Conservation (phyloP, 2,329 filamentous ascomycete species). For the Nothophoma quercina region DNA sequence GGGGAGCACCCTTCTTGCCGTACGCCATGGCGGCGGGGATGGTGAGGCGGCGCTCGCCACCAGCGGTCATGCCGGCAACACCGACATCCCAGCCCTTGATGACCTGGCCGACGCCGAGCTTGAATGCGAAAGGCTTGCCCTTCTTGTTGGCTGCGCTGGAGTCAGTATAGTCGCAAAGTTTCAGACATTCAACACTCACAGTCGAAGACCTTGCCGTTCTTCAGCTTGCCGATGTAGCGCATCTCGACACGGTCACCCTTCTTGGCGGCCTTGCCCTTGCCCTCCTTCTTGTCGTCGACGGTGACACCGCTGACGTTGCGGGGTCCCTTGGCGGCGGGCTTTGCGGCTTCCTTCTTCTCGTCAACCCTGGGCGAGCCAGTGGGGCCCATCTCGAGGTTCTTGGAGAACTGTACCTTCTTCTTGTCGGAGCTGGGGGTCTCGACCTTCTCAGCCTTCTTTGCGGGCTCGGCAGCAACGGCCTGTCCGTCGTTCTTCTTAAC, state of each 20-base stretch:
- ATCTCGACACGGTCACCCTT: slow-evolving; percentile 89
- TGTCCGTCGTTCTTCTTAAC: slow-evolving; percentile 98
- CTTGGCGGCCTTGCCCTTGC: slow-evolving; percentile 85
- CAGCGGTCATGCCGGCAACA: slow-evolving; percentile 88
- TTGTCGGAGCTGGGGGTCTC: slow-evolving; percentile 58
- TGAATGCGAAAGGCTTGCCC: slow-evolving; percentile 96
- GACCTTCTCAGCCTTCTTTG: slow-evolving; percentile 60
- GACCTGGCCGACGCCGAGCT: slow-evolving; percentile 91
- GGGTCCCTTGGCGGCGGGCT: slow-evolving; percentile 62
- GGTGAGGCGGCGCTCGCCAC: slow-evolving; percentile 90
- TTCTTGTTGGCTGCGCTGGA: slow-evolving; percentile 87
- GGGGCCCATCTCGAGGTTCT: slow-evolving; percentile 97
- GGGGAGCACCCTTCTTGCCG: slow-evolving; percentile 76
- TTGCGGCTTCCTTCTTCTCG: slow-evolving; percentile 52
- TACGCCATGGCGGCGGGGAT: slow-evolving; percentile 90
- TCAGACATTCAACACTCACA: slow-evolving; percentile 63
- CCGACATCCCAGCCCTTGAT: slow-evolving; percentile 99
- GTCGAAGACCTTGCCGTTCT: slow-evolving; percentile 94
- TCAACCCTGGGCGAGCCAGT: slow-evolving; percentile 64
- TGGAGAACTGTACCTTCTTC: slow-evolving; percentile 99
- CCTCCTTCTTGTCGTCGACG: slow-evolving; percentile 93
- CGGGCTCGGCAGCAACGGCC: slow-evolving; percentile 65
- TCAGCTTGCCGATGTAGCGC: slow-evolving; percentile 96
- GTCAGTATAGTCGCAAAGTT: slow-evolving; percentile 25
- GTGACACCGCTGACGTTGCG: slow-evolving; percentile 89